Evolutionary conservation across 2,329 filamentous ascomycete species (phyloP).

Genomic region (Talaromyces funiculosus): DNA sequence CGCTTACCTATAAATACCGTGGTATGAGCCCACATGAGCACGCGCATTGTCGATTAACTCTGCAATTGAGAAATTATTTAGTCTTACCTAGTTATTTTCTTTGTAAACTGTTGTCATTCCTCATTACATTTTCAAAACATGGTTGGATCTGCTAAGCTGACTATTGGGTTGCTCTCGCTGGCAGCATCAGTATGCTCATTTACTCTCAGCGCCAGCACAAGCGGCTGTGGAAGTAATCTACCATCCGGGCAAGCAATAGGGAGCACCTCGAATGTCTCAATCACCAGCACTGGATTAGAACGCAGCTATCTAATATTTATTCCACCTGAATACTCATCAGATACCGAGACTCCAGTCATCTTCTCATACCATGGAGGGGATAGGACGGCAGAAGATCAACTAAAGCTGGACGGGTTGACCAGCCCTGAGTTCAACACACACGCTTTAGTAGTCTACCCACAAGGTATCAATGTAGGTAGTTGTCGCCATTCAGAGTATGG

Average conservation of each 20-base stretch:
- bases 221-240: background rate
- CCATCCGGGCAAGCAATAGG: background rate
- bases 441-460: background rate
- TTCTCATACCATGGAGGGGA: background rate
- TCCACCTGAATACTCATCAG: background rate
- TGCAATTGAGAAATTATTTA: no score
- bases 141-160: background rate
- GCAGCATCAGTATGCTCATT: background rate
- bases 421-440: background rate
- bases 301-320: background rate
- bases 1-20: background rate
- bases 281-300: background rate
- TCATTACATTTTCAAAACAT: background rate
- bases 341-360: background rate
- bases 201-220: background rate
- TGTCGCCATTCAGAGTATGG: background rate
- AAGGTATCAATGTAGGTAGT: background rate
- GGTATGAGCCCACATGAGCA: no score
- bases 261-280: background rate
- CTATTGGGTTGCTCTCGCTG: background rate
- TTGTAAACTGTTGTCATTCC: no score
- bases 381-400: background rate
- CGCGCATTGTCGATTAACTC: no score
- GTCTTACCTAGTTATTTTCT: no score
- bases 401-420: background rate